These are phyloP conservation scores for Hevea brasiliensis DNA, from an alignment of 345 rosid species.

Conservation along the genomic window DNA sequence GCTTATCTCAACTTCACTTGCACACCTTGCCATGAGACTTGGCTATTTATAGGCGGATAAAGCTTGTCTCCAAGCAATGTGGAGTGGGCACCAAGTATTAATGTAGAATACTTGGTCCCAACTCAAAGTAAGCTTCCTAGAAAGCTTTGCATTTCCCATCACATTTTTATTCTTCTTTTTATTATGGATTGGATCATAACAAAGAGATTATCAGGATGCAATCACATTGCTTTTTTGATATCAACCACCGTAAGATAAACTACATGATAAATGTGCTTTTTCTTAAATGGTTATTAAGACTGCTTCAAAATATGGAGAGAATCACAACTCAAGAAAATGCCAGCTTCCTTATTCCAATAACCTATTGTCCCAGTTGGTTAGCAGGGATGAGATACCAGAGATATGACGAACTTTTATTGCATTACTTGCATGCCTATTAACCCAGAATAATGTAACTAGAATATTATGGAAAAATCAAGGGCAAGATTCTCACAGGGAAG, in stretches of 20 bases:
- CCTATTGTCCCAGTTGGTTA: background rate
- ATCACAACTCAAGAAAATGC: background rate
- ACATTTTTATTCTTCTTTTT: too few relatives aligned
- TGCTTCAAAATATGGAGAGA: background rate
- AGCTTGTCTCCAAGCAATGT: too few relatives aligned
- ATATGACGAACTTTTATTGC: background rate
- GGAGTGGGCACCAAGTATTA: too few relatives aligned
- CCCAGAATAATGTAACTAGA: background rate
- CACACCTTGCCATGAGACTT: too few relatives aligned
- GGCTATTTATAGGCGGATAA: too few relatives aligned
- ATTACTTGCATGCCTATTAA: background rate
- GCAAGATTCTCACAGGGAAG: background rate
- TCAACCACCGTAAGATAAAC: background rate
- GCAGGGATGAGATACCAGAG: background rate
- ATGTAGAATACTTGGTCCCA: too few relatives aligned
- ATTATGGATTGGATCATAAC: too few relatives aligned
- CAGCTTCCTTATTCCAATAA: background rate
- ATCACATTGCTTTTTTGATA: background rate
- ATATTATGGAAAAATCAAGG: background rate
- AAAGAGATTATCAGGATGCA: background rate
- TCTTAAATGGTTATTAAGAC: background rate
- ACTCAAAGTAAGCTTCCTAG: too few relatives aligned
- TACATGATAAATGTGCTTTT: background rate
- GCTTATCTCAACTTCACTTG: too few relatives aligned
- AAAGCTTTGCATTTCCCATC: too few relatives aligned